Base-by-base conservation (phyloP, 2,329 filamentous ascomycete species). In the Sclerotinia minor region DNA sequence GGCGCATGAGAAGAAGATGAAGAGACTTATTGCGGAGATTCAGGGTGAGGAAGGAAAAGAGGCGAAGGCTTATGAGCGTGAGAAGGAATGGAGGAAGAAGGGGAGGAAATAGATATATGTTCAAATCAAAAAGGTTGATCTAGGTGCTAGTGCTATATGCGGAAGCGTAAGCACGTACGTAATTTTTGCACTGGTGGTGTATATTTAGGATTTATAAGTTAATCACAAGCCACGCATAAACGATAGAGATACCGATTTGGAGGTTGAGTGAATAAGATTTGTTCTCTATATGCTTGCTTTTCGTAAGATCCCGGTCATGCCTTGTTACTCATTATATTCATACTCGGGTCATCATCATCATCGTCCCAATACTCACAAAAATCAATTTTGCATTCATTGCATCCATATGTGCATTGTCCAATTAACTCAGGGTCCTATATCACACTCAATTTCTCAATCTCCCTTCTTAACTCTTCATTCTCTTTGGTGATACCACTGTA, bases 1-100 rank as follows among this genome's bases (percentile, higher is more conserved):
- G 68, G 93, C 92, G 72, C 98, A 99, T 83, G 94, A 98, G 83
- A 92, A 91, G 84, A 98, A 98, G 85, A 96, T 94, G 83, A 92
- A 90, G 84, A 87, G 90, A 72, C 83, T 99, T 69, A 88, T 98
- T 73, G 92, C 94, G 13, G 94, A 97, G 84, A 97, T 99, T 75
- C 94, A 99, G 81, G 92, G 90, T 73, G 91, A 97, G 81, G 95
- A 97, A 79, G 94, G 94, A 1, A 83, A 85, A 68, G 94, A 95
- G 79, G 85, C 87, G 54, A 98, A 98, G 80, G 86, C 85, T 60
- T 98, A 98, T 84, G 94, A 96, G 80, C 85, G 90, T 75, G 92
- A 96, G 83, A 95, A 89, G 84, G 84, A 86, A 78, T 83, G 84
- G 77, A 85, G 93, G 79, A 92, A 92, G 79, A 83, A 84, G 78